phyloP scores from a whole-genome alignment of 169 alveolate species.

The Toxoplasma gondii region DNA sequence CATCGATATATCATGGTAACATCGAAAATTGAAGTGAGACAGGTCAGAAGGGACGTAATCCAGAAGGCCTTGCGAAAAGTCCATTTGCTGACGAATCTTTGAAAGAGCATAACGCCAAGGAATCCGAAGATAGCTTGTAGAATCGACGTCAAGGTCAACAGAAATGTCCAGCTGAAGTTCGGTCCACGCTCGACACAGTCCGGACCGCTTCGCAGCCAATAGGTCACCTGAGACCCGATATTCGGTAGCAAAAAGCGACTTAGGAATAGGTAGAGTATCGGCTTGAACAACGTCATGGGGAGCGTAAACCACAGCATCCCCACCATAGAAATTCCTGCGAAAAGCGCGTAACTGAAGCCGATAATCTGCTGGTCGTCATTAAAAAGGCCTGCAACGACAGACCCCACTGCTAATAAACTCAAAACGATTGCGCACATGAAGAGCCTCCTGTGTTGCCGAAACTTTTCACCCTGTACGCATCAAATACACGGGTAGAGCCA shows the following conservation, averaged over 20 bases:
- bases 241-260: constrained; percentile 58
- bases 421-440: constrained; percentile 55
- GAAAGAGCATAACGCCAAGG: constrained; percentile 62
- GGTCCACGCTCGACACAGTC: constrained; percentile 67
- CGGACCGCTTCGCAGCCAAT: constrained; percentile 61
- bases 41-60: constrained; percentile 58
- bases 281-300: constrained; percentile 56
- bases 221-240: constrained; percentile 58
- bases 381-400: constrained; percentile 59
- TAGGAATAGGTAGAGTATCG: constrained; percentile 52
- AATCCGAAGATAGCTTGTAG: constrained; percentile 45
- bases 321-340: constrained; percentile 46
- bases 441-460: constrained; percentile 47
- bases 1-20: constrained; percentile 62
- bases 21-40: constrained; percentile 50
- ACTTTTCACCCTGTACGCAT: background rate
- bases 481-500: background rate
- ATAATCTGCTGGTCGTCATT: constrained; percentile 53
- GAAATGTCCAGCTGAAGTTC: constrained; percentile 63
- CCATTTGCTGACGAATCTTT: constrained; percentile 60
- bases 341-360: constrained; percentile 49
- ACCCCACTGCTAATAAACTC: constrained; percentile 55
- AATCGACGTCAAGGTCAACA: constrained; percentile 46
- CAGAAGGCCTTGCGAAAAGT: constrained; percentile 54
- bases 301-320: constrained; percentile 51